Evolutionary conservation across 176 grass and related monocot species (phyloP).

Genomic region (Oropetium thomaeum): DNA sequence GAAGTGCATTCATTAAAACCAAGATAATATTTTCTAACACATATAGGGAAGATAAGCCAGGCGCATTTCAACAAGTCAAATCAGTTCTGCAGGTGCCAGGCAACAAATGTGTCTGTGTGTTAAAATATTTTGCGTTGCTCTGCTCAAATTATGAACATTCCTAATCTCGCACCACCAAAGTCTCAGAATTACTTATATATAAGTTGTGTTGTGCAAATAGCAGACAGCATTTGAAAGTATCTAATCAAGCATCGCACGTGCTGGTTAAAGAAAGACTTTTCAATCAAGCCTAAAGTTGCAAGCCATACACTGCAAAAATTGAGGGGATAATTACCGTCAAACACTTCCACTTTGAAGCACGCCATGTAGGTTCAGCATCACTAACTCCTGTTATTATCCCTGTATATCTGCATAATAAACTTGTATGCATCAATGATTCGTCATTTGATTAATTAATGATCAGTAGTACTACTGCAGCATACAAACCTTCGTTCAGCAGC

Average conservation of each 20-base stretch:
- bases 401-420: constrained; percentile 52
- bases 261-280: background rate
- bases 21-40: background rate
- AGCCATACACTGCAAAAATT: constrained; percentile 4
- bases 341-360: constrained; percentile 93
- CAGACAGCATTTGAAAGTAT: background rate
- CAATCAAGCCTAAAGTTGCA: background rate
- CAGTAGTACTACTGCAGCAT: background rate
- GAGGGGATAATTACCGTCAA: constrained; percentile 45
- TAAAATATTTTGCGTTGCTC: too few species aligned
- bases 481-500: constrained; percentile 73
- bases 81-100: background rate
- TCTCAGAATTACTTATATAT: background rate
- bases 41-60: background rate
- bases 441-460: constrained; percentile 1
- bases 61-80: background rate
- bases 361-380: constrained; percentile 75
- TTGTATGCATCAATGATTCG: background rate
- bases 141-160: constrained; percentile 3
- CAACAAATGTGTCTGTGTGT: background rate
- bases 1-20: background rate
- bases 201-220: background rate
- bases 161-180: background rate
- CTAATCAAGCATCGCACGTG: background rate
- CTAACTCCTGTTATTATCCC: constrained; percentile 71